Conservation (phyloP, 2,329 filamentous ascomycete species). For the Nemania abortiva region DNA sequence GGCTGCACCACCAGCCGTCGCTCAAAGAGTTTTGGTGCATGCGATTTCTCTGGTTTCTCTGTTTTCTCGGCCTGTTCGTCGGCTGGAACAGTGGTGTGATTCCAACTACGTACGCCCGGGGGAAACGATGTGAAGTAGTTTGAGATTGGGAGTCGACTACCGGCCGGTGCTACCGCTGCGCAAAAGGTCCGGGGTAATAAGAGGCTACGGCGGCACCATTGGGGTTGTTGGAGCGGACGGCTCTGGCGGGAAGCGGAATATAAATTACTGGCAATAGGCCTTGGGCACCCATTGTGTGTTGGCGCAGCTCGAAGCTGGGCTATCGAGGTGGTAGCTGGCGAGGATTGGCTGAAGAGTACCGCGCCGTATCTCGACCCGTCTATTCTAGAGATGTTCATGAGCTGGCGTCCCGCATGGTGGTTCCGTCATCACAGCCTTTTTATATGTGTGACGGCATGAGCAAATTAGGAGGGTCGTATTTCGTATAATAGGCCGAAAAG, state of each 20-base stretch:
- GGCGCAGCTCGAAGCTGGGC: conserved; percentile 29
- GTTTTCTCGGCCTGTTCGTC: conserved; percentile 8
- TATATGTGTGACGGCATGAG: conserved; percentile 39
- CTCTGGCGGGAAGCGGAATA: conserved; percentile 18
- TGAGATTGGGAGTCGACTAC: conserved; percentile 36
- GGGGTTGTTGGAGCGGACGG: conserved; percentile 14
- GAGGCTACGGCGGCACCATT: conserved; percentile 18
- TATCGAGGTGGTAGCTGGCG: conserved; percentile 48
- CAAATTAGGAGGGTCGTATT: neutral
- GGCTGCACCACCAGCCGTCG: conserved; percentile 5
- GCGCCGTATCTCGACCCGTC: conserved; percentile 70
- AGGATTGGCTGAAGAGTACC: conserved; percentile 62
- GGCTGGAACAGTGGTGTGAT: conserved; percentile 39
- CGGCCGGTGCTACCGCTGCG: conserved; percentile 43
- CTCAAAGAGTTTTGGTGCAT: conserved; percentile 1
- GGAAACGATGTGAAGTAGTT: conserved; percentile 44
- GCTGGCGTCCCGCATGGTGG: conserved; percentile 59
- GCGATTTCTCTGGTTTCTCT: conserved; percentile 3
- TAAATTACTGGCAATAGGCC: conserved; percentile 22
- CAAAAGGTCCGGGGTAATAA: conserved; percentile 34
- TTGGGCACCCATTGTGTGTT: conserved; percentile 35
- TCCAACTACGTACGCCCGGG: conserved; percentile 40
- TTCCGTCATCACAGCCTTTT: conserved; percentile 51
- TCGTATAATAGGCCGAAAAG: neutral
- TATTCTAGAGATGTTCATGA: conserved; percentile 71